Base-by-base conservation (phyloP, 73 alveolate genomes). In the Paramecium bursaria region DNA sequence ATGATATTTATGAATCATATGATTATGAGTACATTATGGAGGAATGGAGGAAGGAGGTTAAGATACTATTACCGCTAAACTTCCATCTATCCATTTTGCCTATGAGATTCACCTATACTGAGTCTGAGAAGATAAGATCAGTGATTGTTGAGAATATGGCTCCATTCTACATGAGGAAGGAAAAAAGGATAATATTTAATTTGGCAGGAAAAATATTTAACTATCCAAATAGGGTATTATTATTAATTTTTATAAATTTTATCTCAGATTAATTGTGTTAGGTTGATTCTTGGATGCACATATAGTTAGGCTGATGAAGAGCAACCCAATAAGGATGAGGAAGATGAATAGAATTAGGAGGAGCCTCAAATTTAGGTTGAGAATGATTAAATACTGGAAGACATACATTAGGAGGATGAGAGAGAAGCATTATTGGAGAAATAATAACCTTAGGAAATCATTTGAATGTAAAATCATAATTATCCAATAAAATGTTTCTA, bases 211-310 rank as follows among this genome's bases (percentile, higher is more conserved):
- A 67, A 23, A 67, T 67, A 1, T 67, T 67, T 42, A 67, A 67
- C 11, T 67, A 67, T 67, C 82, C 82, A 0, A 67, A 67, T 67
- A 67, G 55, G 44, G 82, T 67, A 67, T 39, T 0, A 3, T 1
- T 39, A 39, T 0, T 39, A 19, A 15, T 14, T 35, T 39, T 7
- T 7, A 39, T 7, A 39, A 21, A 67, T n/a, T n/a, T 33, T n/a
- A n/a, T n/a, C n/a, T n/a, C n/a, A 67, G 82, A 67, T 67, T 39
- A 57, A 39, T 19, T 67, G 82, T 67, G 82, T 67, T 35, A n/a
- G 82, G 0, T 67, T 67, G 11, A 67, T 67, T 39, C 39, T 67
- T 4, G 82, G 82, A 67, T 67, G 44, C 44, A 25, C 82, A 15
- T 67, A 39, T 19, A 39, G 60, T 35, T 11, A 67, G 21, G 33